These are phyloP conservation scores for Kluyveromyces wickerhamii DNA, from an alignment of 805 yeast species.

Conservation along the genomic window DNA sequence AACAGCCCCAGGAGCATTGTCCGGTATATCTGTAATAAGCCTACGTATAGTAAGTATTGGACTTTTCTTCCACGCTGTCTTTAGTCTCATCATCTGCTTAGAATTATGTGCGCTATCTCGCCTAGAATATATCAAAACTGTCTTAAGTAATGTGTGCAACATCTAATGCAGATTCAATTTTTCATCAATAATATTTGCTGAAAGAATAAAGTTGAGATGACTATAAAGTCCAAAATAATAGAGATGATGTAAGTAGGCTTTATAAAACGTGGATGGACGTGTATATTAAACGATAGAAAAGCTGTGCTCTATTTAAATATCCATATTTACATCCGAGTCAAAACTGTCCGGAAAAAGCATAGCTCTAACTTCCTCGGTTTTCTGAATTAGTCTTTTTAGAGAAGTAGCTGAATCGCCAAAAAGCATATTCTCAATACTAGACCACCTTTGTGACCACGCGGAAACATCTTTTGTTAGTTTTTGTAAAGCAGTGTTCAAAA, in stretches of 20 bases:
- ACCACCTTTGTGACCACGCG: slow-evolving; percentile 26
- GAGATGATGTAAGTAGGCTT: too few relatives aligned
- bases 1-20: slow-evolving; percentile 35
- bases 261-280: too few relatives aligned
- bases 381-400: slow-evolving; percentile 23
- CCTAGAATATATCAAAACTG: too few relatives aligned
- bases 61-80: background rate
- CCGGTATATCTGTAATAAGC: slow-evolving; percentile 19
- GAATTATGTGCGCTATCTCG: too few relatives aligned
- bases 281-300: too few relatives aligned
- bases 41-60: background rate
- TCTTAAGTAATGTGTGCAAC: too few relatives aligned
- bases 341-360: slow-evolving; percentile 9
- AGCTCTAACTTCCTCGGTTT: slow-evolving; percentile 17
- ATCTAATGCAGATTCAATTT: too few relatives aligned
- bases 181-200: too few relatives aligned
- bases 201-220: too few relatives aligned
- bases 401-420: slow-evolving; percentile 27
- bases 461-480: slow-evolving; percentile 22
- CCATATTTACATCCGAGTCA: slow-evolving; percentile 6
- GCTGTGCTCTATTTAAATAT: slow-evolving; percentile 6
- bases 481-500: slow-evolving; percentile 16
- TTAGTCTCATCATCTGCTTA: background rate
- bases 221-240: too few relatives aligned
- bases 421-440: slow-evolving; percentile 23